These are phyloP conservation scores for Fagopyrum esculentum DNA, from an alignment of 148 eudicot genomes.

Conservation along the genomic window DNA sequence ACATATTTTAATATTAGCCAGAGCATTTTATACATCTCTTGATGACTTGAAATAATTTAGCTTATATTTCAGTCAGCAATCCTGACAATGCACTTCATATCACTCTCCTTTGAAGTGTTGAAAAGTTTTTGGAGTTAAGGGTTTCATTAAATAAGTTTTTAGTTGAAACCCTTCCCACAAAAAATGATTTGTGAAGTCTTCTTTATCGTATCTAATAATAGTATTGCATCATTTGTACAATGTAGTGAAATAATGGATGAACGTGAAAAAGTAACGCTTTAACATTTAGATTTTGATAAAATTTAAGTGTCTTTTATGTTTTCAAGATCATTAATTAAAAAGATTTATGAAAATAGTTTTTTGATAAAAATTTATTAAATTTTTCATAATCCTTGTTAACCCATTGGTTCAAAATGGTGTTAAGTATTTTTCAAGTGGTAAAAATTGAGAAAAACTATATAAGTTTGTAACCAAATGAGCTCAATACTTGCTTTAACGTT, in stretches of 20 bases:
- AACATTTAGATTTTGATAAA: no score
- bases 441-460: no score
- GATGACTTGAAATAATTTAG: background rate
- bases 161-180: background rate
- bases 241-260: background rate
- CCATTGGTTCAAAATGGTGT: no score
- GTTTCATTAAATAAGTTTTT: background rate
- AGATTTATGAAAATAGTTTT: no score
- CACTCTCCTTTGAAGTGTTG: background rate
- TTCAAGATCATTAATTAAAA: no score
- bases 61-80: background rate
- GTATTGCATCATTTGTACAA: background rate
- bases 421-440: no score
- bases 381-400: no score
- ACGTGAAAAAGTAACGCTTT: background rate
- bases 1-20: background rate
- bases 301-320: no score
- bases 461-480: no score
- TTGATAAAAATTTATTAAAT: no score
- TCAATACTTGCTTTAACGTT: no score
- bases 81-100: background rate
- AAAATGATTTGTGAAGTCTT: background rate
- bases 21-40: background rate
- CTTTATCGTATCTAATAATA: no score
- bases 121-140: background rate